phyloP scores from a whole-genome alignment of 768 basidiomycete species.

The Hypsizygus marmoreus region DNA sequence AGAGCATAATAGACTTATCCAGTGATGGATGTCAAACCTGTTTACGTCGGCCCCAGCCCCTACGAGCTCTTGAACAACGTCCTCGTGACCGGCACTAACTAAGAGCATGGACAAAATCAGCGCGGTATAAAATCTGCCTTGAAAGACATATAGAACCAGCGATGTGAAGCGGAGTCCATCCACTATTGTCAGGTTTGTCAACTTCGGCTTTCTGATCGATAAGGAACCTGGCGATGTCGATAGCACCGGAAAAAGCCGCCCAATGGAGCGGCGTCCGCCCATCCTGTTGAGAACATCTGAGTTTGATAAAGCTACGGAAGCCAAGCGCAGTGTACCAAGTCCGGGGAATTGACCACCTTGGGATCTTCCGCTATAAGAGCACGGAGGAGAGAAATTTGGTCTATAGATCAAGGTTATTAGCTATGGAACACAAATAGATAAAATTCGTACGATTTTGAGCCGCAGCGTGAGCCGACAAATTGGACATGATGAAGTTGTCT shows the following conservation, averaged over 20 bases:
- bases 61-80: constrained; percentile 72
- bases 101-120: constrained; percentile 18
- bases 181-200: constrained; percentile 61
- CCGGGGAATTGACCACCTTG: constrained; percentile 58
- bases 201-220: constrained; percentile 72
- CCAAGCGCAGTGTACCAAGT: constrained; percentile 48
- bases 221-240: constrained; percentile 67
- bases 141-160: constrained; percentile 48
- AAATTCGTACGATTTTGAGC: constrained; percentile 62
- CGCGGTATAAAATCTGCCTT: constrained; percentile 11
- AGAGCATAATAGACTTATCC: constrained; percentile 20
- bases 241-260: constrained; percentile 75
- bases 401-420: constrained; percentile 34
- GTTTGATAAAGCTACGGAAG: neutral
- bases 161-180: constrained; percentile 83
- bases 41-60: constrained; percentile 85
- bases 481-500: constrained; percentile 18
- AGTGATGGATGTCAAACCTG: constrained; percentile 32
- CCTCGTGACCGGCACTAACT: constrained; percentile 85
- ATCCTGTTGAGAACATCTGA: constrained; percentile 48
- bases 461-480: constrained; percentile 59
- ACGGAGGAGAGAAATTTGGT: constrained; percentile 71
- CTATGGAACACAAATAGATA: neutral
- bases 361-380: constrained; percentile 65
- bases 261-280: constrained; percentile 83